These are phyloP conservation scores for Dendrothele bispora DNA, from an alignment of 768 basidiomycete species.

Conservation along the genomic window DNA sequence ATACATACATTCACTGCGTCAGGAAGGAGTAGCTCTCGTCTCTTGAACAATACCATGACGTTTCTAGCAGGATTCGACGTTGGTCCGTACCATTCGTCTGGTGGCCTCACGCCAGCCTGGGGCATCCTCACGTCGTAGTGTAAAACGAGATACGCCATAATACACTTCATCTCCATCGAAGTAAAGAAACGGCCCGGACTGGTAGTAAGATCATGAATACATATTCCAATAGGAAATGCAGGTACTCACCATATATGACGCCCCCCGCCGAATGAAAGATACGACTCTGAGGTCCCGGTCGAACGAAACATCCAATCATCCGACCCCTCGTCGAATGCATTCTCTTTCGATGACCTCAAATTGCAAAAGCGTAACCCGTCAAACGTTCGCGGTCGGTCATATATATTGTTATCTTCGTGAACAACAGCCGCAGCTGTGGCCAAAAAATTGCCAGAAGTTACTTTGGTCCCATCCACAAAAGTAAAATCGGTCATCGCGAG, in stretches of 20 bases:
- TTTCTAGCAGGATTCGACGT: slow-evolving; percentile 12
- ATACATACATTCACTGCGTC: no score
- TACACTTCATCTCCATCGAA: slow-evolving; percentile 36
- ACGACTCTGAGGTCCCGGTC: slow-evolving; percentile 28
- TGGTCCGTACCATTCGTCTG: slow-evolving; percentile 29
- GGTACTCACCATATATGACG: slow-evolving; percentile 31
- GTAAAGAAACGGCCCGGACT: slow-evolving; percentile 46
- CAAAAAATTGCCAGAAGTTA: slow-evolving; percentile 30
- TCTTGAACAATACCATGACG: slow-evolving; percentile 9
- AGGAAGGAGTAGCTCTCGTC: not conserved
- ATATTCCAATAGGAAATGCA: not conserved
- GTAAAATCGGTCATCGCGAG: slow-evolving; percentile 28
- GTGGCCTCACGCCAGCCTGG: slow-evolving; percentile 32
- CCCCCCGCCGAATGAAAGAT: slow-evolving; percentile 35
- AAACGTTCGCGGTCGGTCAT: slow-evolving; percentile 36
- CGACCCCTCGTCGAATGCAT: slow-evolving; percentile 16
- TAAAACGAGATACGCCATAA: slow-evolving; percentile 39
- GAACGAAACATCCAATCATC: slow-evolving; percentile 23
- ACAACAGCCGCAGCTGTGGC: slow-evolving; percentile 18
- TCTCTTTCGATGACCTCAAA: slow-evolving; percentile 15
- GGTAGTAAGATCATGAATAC: no score
- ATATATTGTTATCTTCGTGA: slow-evolving; percentile 36
- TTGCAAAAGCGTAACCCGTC: slow-evolving; percentile 40
- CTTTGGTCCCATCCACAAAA: slow-evolving; percentile 36
- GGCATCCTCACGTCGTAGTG: slow-evolving; percentile 38